These are phyloP conservation scores for Arthrinium phaeospermum DNA, from an alignment of 2,329 filamentous ascomycete genomes.

Conservation along the genomic window DNA sequence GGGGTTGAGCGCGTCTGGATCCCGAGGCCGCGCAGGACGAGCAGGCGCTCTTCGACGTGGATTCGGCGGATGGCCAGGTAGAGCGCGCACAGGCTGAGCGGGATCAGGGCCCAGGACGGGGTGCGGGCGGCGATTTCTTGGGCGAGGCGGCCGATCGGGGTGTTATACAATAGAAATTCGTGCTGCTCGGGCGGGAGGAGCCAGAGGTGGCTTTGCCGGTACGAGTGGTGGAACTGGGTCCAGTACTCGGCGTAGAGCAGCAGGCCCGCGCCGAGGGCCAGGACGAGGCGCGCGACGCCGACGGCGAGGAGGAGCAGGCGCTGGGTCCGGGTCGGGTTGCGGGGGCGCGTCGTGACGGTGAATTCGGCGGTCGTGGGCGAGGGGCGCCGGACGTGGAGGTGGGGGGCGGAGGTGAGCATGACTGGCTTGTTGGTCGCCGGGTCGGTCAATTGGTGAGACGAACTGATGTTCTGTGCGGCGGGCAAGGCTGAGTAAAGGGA, in stretches of 20 bases:
- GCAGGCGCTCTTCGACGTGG: slow-evolving; percentile 77
- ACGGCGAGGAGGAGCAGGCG: slow-evolving; percentile 52
- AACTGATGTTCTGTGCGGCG: neutral
- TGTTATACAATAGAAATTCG: slow-evolving; percentile 25
- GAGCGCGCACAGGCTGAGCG: slow-evolving; percentile 43
- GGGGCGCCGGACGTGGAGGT: slow-evolving; percentile 68
- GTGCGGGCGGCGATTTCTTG: slow-evolving; percentile 39
- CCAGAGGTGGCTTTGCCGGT: slow-evolving; percentile 28
- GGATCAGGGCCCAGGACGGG: slow-evolving; percentile 48
- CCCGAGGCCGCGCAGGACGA: slow-evolving; percentile 86
- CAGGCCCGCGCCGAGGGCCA: slow-evolving; percentile 50
- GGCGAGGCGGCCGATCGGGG: slow-evolving; percentile 40
- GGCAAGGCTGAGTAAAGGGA: neutral
- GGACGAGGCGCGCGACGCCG: slow-evolving; percentile 48
- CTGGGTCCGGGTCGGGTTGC: slow-evolving; percentile 50
- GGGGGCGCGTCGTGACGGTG: slow-evolving; percentile 82
- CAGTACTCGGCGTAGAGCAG: slow-evolving; percentile 59
- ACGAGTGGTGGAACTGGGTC: slow-evolving; percentile 29
- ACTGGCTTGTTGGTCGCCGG: no score
- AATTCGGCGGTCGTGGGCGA: slow-evolving; percentile 92
- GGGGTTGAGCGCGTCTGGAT: slow-evolving; percentile 84
- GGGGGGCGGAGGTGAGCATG: slow-evolving; percentile 68
- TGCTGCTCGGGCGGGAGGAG: slow-evolving; percentile 26
- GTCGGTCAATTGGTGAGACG: slow-evolving; percentile 22
- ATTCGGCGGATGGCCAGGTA: slow-evolving; percentile 53